phyloP scores from a whole-genome alignment of 164 flowering plant species.

The Umbilicus rupestris region DNA sequence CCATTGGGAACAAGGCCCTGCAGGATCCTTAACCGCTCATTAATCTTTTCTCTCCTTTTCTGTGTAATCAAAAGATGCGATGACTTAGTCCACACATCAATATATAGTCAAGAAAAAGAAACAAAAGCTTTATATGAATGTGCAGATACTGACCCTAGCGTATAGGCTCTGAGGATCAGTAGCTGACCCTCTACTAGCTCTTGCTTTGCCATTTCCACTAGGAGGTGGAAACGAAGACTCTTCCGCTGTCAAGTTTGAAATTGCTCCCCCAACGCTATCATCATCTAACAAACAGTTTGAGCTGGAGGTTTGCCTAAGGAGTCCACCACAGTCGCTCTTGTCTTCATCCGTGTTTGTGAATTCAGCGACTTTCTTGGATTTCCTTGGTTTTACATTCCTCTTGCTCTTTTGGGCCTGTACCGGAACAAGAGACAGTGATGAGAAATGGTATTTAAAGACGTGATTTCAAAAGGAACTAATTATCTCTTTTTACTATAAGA shows the following conservation, averaged over 20 bases:
- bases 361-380: conserved; percentile 26
- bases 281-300: conserved; percentile 60
- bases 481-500: not conserved
- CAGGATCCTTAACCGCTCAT: conserved; percentile 55
- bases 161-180: conserved; percentile 48
- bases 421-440: not conserved
- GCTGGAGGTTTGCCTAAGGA: conserved; percentile 32
- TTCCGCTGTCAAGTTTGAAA: conserved; percentile 17
- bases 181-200: conserved; percentile 39
- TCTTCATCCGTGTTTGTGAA: conserved; percentile 26
- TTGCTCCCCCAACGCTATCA: conserved; percentile 21
- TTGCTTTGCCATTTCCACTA: conserved; percentile 23
- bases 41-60: conserved; percentile 68
- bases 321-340: conserved; percentile 16
- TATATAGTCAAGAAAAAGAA: not conserved
- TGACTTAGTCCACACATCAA: not conserved
- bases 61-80: conserved; percentile 20
- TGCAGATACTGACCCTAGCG: conserved; percentile 29
- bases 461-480: not conserved
- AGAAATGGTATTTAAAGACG: not conserved
- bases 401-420: conserved; percentile 36
- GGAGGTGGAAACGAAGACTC: conserved; percentile 17
- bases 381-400: conserved; percentile 40
- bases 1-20: conserved; percentile 73
- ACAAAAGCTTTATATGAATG: not conserved